These are phyloP conservation scores for Elsinoe necatrix DNA, from an alignment of 2,329 filamentous ascomycete genomes.

Conservation along the genomic window DNA sequence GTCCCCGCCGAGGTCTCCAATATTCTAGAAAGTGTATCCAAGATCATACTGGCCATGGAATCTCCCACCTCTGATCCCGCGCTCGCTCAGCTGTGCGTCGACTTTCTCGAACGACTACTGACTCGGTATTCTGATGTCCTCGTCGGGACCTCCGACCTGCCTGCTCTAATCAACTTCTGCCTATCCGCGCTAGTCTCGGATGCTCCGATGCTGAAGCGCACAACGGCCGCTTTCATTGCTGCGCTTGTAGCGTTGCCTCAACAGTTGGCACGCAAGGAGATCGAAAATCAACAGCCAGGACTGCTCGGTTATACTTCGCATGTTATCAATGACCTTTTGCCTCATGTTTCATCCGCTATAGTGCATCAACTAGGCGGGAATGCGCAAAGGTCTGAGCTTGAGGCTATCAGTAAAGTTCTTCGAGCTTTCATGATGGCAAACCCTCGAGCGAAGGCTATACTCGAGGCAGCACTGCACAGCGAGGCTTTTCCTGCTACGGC, in stretches of 20 bases:
- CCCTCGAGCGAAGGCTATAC: slow-evolving; percentile 26
- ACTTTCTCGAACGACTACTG: slow-evolving; percentile 59
- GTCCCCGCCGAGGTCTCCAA: slow-evolving; percentile 43
- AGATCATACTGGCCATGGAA: slow-evolving; percentile 54
- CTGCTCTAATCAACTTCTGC: slow-evolving; percentile 63
- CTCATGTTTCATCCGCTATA: slow-evolving; percentile 51
- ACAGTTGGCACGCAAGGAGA: slow-evolving; percentile 21
- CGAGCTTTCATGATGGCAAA: slow-evolving; percentile 48
- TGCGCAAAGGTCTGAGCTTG: slow-evolving; percentile 62
- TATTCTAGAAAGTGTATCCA: slow-evolving; percentile 54
- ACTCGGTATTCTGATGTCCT: slow-evolving; percentile 54
- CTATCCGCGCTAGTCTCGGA: slow-evolving; percentile 60
- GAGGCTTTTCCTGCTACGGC: slow-evolving; percentile 47
- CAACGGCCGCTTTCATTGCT: slow-evolving; percentile 70
- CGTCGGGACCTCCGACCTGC: slow-evolving; percentile 49
- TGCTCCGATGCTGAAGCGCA: slow-evolving; percentile 67
- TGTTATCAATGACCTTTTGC: slow-evolving; percentile 52
- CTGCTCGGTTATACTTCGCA: slow-evolving; percentile 18
- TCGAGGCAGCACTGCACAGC: slow-evolving; percentile 47
- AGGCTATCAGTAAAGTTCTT: slow-evolving; percentile 60
- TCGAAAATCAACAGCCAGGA: slow-evolving; percentile 21
- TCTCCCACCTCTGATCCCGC: slow-evolving; percentile 59
- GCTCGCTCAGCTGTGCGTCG: slow-evolving; percentile 63
- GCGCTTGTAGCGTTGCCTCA: slow-evolving; percentile 35
- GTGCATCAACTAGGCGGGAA: slow-evolving; percentile 60